Base-by-base conservation (phyloP, 2,329 filamentous ascomycete genomes). In the Neofusicoccum laricinum region DNA sequence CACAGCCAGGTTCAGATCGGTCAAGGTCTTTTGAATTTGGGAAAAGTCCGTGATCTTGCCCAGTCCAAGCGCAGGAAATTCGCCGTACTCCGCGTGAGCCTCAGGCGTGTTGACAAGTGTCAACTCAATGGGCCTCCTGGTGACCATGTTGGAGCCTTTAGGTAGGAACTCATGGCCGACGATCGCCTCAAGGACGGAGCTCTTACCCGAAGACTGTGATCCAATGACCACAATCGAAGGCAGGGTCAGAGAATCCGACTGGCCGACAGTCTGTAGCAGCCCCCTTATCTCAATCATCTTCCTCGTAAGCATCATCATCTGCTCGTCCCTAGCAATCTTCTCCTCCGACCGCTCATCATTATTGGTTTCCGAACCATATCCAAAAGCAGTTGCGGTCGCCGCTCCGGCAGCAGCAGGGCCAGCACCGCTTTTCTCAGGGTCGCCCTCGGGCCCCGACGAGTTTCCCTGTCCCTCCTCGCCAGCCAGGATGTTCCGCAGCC, bases 211-310 rank as follows among this genome's bases (percentile, higher is more conserved):
- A 0, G 95, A 99, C 75, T 99, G 95, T 2, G 95, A 99, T 25
- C 95, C 95, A 70, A 99, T 97, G 41, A 99, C 95, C n/a, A 99
- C 95, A 65, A 99, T 99, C 0, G 96, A 98, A 0, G 95, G 95
- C 21, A 99, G 81, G 1, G 91, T 94, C 67, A 99, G 81, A 2
- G 91, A 88, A 68, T 90, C 92, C 0, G 93, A 96, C 80, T 99
- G 94, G 38, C 93, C 96, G 51, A 99, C 91, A 30, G 89, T 92
- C 73, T 96, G 91, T 25, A 99, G 83, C 64, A 99, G 92, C 69
- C 89, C 93, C 69, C 96, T 85, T 64, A 99, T 98, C 81, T 99
- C 95, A 72, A 99, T 99, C 95, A 99, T 99, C 80, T 98, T 98
- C 81, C 95, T 94, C 1, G 96, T 99, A 72, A 99, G 82, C 69